phyloP scores from a whole-genome alignment of 768 basidiomycete species.

The Chalciporus piperatus region DNA sequence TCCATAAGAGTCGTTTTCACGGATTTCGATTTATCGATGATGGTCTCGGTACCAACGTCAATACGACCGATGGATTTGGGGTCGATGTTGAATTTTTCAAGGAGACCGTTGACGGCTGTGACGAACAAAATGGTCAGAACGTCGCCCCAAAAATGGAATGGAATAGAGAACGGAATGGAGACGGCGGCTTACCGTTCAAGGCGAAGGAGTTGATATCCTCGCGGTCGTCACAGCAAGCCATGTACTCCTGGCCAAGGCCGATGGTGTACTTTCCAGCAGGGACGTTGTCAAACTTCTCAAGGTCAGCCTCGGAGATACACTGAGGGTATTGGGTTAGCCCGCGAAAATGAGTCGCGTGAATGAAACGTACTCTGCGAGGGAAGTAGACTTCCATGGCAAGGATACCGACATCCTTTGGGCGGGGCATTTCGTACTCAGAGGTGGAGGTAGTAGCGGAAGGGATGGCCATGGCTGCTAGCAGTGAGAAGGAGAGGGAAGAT shows the following conservation, averaged over 20 bases:
- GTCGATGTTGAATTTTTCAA: slow-evolving; percentile 94
- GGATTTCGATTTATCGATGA: slow-evolving; percentile 99
- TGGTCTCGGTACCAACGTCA: slow-evolving; percentile 97
- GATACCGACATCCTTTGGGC: slow-evolving; percentile 92
- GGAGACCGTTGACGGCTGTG: slow-evolving; percentile 81
- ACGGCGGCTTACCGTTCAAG: slow-evolving; percentile 69
- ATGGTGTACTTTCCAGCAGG: slow-evolving; percentile 98
- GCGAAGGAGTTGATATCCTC: slow-evolving; percentile 99
- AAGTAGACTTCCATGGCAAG: slow-evolving; percentile 94
- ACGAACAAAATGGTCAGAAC: neutral
- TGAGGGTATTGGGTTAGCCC: slow-evolving; percentile 30
- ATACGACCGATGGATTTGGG: slow-evolving; percentile 95
- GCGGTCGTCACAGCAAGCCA: slow-evolving; percentile 98
- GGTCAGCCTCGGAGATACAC: slow-evolving; percentile 94
- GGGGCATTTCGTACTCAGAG: slow-evolving; percentile 31
- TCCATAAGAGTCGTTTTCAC: slow-evolving; percentile 99
- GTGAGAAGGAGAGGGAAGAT: neutral
- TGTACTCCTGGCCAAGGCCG: slow-evolving; percentile 95
- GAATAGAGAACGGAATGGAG: neutral
- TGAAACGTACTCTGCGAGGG: slow-evolving; percentile 71
- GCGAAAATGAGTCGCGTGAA: slow-evolving; percentile 6
- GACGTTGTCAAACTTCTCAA: slow-evolving; percentile 93
- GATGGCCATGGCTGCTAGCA: slow-evolving; percentile 22
- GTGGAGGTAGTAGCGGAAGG: slow-evolving; percentile 10
- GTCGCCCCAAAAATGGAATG: neutral